Conservation (phyloP, 345 rosid species). For the Aethionema arabicum region DNA sequence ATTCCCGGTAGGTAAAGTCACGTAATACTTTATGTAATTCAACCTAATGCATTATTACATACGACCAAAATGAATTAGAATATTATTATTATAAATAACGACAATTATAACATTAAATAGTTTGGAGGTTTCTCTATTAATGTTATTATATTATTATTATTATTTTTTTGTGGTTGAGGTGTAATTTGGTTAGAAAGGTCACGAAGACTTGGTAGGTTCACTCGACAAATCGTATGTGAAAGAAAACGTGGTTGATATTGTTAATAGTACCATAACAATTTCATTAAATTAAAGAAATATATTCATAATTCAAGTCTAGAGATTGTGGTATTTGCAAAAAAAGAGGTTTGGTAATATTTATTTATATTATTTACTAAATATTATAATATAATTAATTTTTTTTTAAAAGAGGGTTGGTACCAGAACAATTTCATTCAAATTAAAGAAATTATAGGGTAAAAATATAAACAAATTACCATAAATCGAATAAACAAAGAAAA, state of each 20-base stretch:
- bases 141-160: not conserved
- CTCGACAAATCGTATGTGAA: not conserved
- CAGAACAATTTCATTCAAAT: too few species aligned
- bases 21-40: constrained; percentile 12
- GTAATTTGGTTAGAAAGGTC: constrained; percentile 11
- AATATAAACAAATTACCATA: too few species aligned
- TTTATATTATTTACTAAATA: too few species aligned
- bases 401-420: too few species aligned
- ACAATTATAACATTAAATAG: not conserved
- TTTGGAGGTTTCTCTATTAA: not conserved
- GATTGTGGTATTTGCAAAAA: too few species aligned
- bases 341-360: too few species aligned
- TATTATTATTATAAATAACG: too few species aligned
- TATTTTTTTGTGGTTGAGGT: constrained; percentile 25
- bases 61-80: constrained; percentile 19
- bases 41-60: constrained; percentile 35
- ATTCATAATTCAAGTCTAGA: too few species aligned
- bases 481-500: too few species aligned
- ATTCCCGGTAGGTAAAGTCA: constrained; percentile 21
- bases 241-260: constrained; percentile 16
- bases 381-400: too few species aligned
- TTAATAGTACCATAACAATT: constrained; percentile 9
- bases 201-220: constrained; percentile 22
- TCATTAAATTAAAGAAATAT: too few species aligned
- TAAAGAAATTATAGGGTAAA: too few species aligned